A percentile compares a stretch with the other conserved stretches of the same genome.
phyloP scores from a whole-genome alignment of 1,284 basidiomycete species.

The Takashimella koratensis region DNA sequence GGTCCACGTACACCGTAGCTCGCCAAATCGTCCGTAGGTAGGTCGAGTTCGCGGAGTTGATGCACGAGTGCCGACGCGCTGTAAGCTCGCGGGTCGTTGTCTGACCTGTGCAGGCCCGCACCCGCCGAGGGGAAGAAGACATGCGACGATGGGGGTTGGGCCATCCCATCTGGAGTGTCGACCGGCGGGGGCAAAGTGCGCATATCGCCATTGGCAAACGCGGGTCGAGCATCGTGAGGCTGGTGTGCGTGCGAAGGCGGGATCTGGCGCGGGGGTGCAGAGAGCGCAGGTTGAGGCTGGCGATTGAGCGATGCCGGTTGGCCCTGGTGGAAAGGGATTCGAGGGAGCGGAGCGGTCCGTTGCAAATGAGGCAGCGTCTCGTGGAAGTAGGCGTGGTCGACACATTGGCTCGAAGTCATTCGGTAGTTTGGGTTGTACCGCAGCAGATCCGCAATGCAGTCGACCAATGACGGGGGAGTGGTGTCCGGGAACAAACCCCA shows the following conservation, averaged over 20 bases:
- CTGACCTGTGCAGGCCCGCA: background rate
- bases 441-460: slow-evolving; percentile 88
- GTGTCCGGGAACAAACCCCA: slow-evolving; percentile 71
- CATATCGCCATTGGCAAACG: slow-evolving; percentile 44
- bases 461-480: slow-evolving; percentile 75
- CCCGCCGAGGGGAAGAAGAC: slow-evolving; percentile 24
- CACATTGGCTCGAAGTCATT: slow-evolving; percentile 78
- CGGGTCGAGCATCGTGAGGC: slow-evolving; percentile 34
- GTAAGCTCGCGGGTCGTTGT: slow-evolving; percentile 16
- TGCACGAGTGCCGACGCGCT: slow-evolving; percentile 45
- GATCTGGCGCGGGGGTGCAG: slow-evolving; percentile 57
- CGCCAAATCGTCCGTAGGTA: slow-evolving; percentile 48
- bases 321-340: slow-evolving; percentile 49
- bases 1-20: slow-evolving; percentile 41
- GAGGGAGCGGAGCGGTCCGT: slow-evolving; percentile 58
- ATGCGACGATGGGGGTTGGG: slow-evolving; percentile 8
- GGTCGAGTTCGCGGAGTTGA: slow-evolving; percentile 48
- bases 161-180: slow-evolving; percentile 43
- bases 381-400: slow-evolving; percentile 82
- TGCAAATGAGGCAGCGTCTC: slow-evolving; percentile 56
- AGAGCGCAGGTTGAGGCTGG: slow-evolving; percentile 34
- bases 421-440: slow-evolving; percentile 86
- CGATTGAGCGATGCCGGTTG: slow-evolving; percentile 27
- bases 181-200: slow-evolving; percentile 43
- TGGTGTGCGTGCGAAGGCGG: slow-evolving; percentile 61